A percentile compares a stretch with the other conserved stretches of the same genome.
phyloP scores from a whole-genome alignment of 2,329 filamentous ascomycete species.

The Fusarium nanum region DNA sequence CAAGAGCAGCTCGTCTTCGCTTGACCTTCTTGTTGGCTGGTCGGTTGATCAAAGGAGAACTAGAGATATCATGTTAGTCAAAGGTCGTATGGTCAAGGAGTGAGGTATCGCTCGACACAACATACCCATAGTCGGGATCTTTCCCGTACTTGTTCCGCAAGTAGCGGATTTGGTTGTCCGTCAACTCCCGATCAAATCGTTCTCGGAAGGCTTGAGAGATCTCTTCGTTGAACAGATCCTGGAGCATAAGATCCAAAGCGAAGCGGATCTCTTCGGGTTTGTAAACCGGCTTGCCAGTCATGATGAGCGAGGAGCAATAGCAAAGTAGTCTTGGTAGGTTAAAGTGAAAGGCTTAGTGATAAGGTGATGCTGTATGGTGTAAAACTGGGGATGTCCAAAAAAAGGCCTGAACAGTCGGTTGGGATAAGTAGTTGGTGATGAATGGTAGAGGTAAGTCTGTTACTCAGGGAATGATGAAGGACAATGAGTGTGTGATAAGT shows the following conservation, averaged over 20 bases:
- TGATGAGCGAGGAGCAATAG: conserved; percentile 1
- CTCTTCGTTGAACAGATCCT: conserved; percentile 39
- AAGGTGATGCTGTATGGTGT: neutral
- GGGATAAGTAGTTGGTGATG: neutral
- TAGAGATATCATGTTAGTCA: neutral
- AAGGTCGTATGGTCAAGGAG: neutral
- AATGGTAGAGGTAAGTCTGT: neutral
- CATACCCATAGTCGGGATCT: conserved; percentile 55
- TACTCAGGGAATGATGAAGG: neutral
- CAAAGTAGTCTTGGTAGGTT: neutral
- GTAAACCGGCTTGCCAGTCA: conserved; percentile 51
- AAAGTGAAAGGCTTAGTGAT: neutral
- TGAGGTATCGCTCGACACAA: neutral
- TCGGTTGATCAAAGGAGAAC: conserved; percentile 26
- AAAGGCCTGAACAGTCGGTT: conserved; percentile 1
- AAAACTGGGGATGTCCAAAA: conserved; percentile 23
- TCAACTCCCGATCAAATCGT: conserved; percentile 48
- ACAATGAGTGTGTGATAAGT: conserved; percentile 1
- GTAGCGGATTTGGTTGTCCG: conserved; percentile 54
- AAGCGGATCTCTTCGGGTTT: conserved; percentile 51
- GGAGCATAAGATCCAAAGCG: conserved; percentile 48
- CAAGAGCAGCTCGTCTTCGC: conserved; percentile 15
- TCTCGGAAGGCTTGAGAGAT: conserved; percentile 47
- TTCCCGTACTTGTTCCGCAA: conserved; percentile 56
- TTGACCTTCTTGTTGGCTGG: conserved; percentile 30